Conservation (phyloP, 192 early-diverging fungal genomes). For the Entomortierella beljakovae region DNA sequence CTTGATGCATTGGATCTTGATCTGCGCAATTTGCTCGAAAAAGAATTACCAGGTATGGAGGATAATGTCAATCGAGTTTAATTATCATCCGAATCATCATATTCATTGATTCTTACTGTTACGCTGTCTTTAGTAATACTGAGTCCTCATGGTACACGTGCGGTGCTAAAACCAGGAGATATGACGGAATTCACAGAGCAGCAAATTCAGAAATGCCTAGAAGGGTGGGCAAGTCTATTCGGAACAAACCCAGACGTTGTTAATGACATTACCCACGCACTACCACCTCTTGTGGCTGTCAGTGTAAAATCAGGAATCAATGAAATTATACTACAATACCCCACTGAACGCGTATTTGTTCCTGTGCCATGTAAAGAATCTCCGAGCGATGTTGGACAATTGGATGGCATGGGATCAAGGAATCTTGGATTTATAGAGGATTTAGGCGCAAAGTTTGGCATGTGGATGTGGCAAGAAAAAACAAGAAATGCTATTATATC, state of each 20-base stretch:
- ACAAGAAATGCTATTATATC: slow-evolving; percentile 48
- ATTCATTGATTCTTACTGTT: background rate
- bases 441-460: slow-evolving; percentile 39
- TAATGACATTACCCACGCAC: background rate
- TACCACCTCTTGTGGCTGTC: slow-evolving; percentile 42
- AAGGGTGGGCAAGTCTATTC: slow-evolving; percentile 32
- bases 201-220: slow-evolving; percentile 26
- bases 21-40: slow-evolving; percentile 4
- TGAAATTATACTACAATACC: slow-evolving; percentile 37
- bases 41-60: slow-evolving; percentile 28
- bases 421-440: slow-evolving; percentile 50
- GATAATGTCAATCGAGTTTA: background rate
- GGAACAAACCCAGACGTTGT: slow-evolving; percentile 19
- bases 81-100: background rate
- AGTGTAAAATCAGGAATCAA: slow-evolving; percentile 24
- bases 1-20: slow-evolving; percentile 25
- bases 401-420: slow-evolving; percentile 45
- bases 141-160: slow-evolving; percentile 47
- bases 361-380: slow-evolving; percentile 44
- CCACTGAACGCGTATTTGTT: slow-evolving; percentile 42
- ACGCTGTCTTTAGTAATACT: slow-evolving; percentile 22
- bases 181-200: slow-evolving; percentile 37
- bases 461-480: slow-evolving; percentile 53
- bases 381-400: slow-evolving; percentile 45
- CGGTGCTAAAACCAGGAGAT: slow-evolving; percentile 13